Conservation (phyloP, 106 monocot species). For the Apostasia shenzhenica region DNA sequence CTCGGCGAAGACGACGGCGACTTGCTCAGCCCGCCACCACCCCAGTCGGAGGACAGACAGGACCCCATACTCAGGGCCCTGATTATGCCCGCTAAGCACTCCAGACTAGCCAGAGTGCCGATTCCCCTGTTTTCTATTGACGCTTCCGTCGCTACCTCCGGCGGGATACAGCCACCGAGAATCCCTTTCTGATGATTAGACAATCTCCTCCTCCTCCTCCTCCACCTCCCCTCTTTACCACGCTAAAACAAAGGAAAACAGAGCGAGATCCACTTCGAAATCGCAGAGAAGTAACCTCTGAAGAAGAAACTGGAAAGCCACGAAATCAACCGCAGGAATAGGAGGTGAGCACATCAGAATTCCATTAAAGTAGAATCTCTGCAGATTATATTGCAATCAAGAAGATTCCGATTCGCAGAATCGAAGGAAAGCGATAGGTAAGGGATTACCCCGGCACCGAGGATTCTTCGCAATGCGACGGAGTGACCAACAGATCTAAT, state of each 20-base stretch:
- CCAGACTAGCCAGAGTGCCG: conserved; percentile 21
- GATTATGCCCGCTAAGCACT: conserved; percentile 21
- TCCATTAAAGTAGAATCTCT: not conserved
- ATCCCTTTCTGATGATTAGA: not conserved
- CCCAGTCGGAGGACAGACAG: conserved; percentile 18
- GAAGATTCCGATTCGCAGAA: not conserved
- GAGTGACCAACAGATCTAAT: not conserved
- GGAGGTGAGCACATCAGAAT: too few species aligned
- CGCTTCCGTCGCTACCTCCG: conserved; percentile 5
- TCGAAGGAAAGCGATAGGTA: not conserved
- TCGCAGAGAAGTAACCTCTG: not conserved
- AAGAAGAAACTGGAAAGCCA: not conserved
- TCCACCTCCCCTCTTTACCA: not conserved
- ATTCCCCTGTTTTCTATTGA: conserved; percentile 3
- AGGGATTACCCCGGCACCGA: not conserved
- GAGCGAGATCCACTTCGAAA: not conserved
- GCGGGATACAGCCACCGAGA: not conserved
- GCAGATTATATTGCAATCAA: not conserved
- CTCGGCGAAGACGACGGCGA: not conserved
- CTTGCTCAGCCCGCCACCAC: not conserved
- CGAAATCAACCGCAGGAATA: not conserved
- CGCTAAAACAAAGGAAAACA: not conserved
- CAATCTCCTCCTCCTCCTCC: not conserved
- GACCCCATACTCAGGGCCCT: conserved; percentile 30
- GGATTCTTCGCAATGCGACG: not conserved